Base-by-base conservation (phyloP, 495 filamentous ascomycete genomes). In the Hypoxylon intermedium region DNA sequence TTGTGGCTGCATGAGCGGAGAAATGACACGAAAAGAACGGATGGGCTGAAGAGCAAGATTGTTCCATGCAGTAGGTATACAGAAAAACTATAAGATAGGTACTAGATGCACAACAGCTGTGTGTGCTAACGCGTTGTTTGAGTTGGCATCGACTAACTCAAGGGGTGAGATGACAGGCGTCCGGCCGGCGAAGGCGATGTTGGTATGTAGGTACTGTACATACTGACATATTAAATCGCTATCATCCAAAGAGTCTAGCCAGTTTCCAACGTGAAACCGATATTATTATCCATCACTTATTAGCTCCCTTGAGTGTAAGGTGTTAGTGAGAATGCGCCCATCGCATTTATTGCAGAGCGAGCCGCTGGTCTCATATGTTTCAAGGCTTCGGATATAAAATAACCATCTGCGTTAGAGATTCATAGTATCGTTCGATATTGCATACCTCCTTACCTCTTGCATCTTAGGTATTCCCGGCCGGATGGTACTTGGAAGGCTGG, bases 1-100 rank as follows among this genome's bases (percentile, higher is more conserved):
- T 46, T 58, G 16, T 36, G 50, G 49, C 48, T 65, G 61, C 61
- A 50, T 52, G 44, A 43, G 20, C 55, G 55, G 62, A 60, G 56
- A 30, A 60, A 41, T 44, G 53, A 49, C 54, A 64, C 60, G n/a
- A 52, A 55, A 65, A 43, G 43, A 52, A 45, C 51, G 31, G 24
- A 60, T n/a, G 19, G 21, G 47, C 34, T 36, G 34, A 46, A 47
- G 13, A 48, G 50, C 23, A 65, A 45, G 45, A 65, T 55, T 52
- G 21, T 16, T 53, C 24, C 37, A 45, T 48, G 53, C 53, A 63
- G 53, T 48, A 63, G 9, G 18, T 38, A 20, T 52, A 34, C 53
- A 42, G 11, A 57, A 7, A 20, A 41, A 38, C 4, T n/a, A 5
- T 36, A 23, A 31, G 47, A 26, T n/a, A n/a, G n/a, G n/a, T n/a